Conservation (phyloP, 2,329 filamentous ascomycete species). For the Blastomyces gilchristii region DNA sequence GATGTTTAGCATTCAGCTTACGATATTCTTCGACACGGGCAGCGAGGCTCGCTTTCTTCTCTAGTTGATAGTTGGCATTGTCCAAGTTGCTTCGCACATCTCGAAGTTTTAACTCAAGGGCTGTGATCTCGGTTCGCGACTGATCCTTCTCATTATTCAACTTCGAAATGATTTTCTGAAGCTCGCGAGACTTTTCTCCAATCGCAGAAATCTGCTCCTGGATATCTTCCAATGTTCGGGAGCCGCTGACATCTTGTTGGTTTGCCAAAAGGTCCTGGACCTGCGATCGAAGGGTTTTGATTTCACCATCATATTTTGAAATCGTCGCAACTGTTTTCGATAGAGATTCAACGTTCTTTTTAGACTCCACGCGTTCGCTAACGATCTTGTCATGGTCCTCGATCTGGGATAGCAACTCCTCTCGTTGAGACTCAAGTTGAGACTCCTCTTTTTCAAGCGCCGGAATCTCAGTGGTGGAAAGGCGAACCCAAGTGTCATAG, state of each 20-base stretch:
- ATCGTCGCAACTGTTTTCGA: slow-evolving; percentile 68
- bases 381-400: slow-evolving; percentile 60
- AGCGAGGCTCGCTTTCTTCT: slow-evolving; percentile 64
- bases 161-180: slow-evolving; percentile 56
- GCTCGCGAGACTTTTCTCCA: slow-evolving; percentile 54
- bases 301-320: slow-evolving; percentile 59
- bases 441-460: slow-evolving; percentile 54
- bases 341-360: slow-evolving; percentile 64
- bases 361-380: slow-evolving; percentile 51
- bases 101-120: slow-evolving; percentile 65
- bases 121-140: slow-evolving; percentile 55
- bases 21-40: slow-evolving; percentile 64
- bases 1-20: slow-evolving; percentile 56
- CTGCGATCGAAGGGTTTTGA: slow-evolving; percentile 59
- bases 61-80: slow-evolving; percentile 61
- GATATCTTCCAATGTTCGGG: slow-evolving; percentile 71
- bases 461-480: slow-evolving; percentile 60
- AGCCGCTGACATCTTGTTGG: slow-evolving; percentile 55
- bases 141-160: slow-evolving; percentile 62
- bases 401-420: slow-evolving; percentile 49
- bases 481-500: slow-evolving; percentile 63
- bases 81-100: slow-evolving; percentile 65
- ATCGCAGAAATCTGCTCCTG: slow-evolving; percentile 61
- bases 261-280: slow-evolving; percentile 66
- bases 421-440: slow-evolving; percentile 52